Evolutionary conservation across 2,329 filamentous ascomycete genomes (phyloP).

Genomic region (Fusarium sp.): DNA sequence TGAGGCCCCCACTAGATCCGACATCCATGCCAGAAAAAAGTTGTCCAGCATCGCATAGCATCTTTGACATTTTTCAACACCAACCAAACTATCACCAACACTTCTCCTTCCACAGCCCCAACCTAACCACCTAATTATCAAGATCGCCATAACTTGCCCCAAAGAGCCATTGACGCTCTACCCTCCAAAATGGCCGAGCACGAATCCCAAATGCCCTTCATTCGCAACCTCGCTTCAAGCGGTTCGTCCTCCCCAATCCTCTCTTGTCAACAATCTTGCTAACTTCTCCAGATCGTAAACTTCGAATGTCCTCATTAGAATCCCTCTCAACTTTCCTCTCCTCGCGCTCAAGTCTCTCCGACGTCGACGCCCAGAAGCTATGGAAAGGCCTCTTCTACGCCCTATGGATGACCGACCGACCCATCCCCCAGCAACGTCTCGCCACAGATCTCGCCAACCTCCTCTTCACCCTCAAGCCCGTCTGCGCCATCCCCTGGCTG

Average conservation of each 20-base stretch:
- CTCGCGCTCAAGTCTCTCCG: slow-evolving; percentile 66
- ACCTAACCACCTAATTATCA: background rate
- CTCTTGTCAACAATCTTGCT: background rate
- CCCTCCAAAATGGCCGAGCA: slow-evolving; percentile 37
- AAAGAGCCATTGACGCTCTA: slow-evolving; percentile 28
- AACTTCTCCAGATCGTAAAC: slow-evolving; percentile 71
- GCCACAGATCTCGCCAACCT: slow-evolving; percentile 80
- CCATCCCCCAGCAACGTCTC: slow-evolving; percentile 85
- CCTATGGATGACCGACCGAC: slow-evolving; percentile 93
- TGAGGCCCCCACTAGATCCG: slow-evolving; percentile 35
- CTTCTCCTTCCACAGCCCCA: background rate
- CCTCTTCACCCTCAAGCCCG: slow-evolving; percentile 61
- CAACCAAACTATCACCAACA: slow-evolving; percentile 7
- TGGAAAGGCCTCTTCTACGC: slow-evolving; percentile 96
- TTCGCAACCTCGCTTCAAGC: slow-evolving; percentile 85
- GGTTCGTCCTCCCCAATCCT: slow-evolving; percentile 64
- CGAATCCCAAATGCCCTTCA: slow-evolving; percentile 72
- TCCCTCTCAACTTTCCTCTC: slow-evolving; percentile 83
- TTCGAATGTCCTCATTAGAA: slow-evolving; percentile 78
- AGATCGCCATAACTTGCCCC: background rate
- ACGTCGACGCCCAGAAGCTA: slow-evolving; percentile 82
- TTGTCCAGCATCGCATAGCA: slow-evolving; percentile 20
- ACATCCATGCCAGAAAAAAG: slow-evolving; percentile 41
- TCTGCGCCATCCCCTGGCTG: slow-evolving; percentile 59
- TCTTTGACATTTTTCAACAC: slow-evolving; percentile 30